These are phyloP conservation scores for Fusarium vanettenii DNA, from an alignment of 2,329 filamentous ascomycete species.

Conservation along the genomic window DNA sequence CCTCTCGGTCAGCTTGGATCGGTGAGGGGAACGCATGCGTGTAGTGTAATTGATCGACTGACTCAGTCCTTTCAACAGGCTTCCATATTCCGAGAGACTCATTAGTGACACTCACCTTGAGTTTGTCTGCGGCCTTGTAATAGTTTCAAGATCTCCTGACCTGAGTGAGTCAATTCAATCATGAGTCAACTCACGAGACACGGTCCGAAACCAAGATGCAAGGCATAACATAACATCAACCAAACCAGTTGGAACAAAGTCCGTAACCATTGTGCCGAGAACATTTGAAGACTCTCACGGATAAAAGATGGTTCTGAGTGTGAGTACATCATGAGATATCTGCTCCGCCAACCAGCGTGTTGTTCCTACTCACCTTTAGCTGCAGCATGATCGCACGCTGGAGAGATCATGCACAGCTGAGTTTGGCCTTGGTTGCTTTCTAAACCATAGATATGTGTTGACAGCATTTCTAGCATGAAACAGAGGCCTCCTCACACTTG, in stretches of 20 bases:
- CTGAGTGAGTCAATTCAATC: background rate
- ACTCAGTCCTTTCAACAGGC: background rate
- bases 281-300: background rate
- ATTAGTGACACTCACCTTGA: background rate
- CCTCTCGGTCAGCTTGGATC: background rate
- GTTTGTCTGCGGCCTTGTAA: background rate
- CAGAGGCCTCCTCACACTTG: background rate
- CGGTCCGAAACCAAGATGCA: background rate
- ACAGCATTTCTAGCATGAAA: background rate
- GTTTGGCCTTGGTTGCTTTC: background rate
- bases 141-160: background rate
- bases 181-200: background rate
- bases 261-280: background rate
- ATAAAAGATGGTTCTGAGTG: background rate
- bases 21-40: background rate
- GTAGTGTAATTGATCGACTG: background rate
- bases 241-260: background rate
- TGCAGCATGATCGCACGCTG: background rate
- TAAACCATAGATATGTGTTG: background rate
- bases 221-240: background rate
- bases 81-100: background rate
- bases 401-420: background rate
- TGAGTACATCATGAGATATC: background rate
- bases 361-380: background rate
- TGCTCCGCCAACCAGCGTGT: background rate